A percentile compares a stretch with the other conserved stretches of the same genome.
These are phyloP conservation scores for Penicillium cosmopolitanum DNA, from an alignment of 495 filamentous ascomycete genomes.

Conservation along the genomic window DNA sequence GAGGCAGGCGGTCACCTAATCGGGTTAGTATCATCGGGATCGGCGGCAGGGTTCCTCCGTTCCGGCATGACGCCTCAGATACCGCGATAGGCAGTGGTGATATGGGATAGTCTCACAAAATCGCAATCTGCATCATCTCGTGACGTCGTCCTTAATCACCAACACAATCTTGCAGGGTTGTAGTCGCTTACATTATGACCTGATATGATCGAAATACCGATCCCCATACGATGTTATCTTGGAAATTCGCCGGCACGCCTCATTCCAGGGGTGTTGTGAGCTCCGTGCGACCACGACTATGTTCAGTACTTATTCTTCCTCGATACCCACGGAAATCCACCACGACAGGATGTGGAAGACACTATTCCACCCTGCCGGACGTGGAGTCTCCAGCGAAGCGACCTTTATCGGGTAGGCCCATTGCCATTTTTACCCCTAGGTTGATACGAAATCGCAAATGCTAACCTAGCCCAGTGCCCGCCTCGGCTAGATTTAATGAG, in stretches of 20 bases:
- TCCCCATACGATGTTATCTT: constrained; percentile 30
- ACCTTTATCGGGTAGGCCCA: constrained; percentile 44
- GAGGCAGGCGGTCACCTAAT: background rate
- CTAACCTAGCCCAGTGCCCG: constrained; percentile 51
- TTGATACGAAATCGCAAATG: constrained; percentile 14
- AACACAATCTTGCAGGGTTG: constrained; percentile 21
- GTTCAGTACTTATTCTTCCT: constrained; percentile 24
- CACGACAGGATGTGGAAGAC: constrained; percentile 14
- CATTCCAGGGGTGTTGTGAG: constrained; percentile 40
- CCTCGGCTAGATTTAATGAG: constrained; percentile 77
- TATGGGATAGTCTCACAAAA: constrained; percentile 10
- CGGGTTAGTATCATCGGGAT: too few species aligned
- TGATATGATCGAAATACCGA: constrained; percentile 15
- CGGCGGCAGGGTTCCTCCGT: background rate
- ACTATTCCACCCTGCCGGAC: constrained; percentile 34
- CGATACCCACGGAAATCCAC: constrained; percentile 21
- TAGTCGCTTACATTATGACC: constrained; percentile 22
- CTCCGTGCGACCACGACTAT: constrained; percentile 35
- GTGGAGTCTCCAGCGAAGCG: constrained; percentile 10
- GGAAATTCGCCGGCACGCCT: constrained; percentile 37
- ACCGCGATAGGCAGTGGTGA: constrained; percentile 13
- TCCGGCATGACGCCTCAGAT: constrained; percentile 7
- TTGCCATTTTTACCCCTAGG: background rate
- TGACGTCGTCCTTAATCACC: background rate
- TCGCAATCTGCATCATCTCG: background rate